Conservation (phyloP, 805 yeast genomes). For the Metschnikowia noctiluminum region DNA sequence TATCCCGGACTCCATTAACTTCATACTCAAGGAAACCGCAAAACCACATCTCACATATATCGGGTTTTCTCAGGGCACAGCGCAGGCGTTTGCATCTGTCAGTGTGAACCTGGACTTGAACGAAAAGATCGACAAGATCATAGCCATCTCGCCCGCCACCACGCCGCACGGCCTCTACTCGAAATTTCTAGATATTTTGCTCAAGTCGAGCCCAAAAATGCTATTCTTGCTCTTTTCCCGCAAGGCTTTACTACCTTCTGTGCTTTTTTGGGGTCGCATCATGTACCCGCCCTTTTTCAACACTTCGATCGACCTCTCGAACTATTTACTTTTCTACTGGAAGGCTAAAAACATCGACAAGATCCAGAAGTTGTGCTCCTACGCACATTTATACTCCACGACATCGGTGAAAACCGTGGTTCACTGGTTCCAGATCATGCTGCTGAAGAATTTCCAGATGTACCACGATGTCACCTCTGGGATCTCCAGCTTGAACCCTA, state of each 20-base stretch:
- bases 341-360: constrained; percentile 62
- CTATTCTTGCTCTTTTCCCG: constrained; percentile 71
- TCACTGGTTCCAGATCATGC: constrained; percentile 53
- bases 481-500: constrained; percentile 30
- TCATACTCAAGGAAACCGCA: constrained; percentile 53
- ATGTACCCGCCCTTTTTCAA: constrained; percentile 76
- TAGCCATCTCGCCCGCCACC: constrained; percentile 92
- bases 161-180: constrained; percentile 84
- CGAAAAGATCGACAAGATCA: constrained; percentile 49
- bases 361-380: constrained; percentile 73
- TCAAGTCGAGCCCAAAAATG: constrained; percentile 72
- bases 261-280: constrained; percentile 73
- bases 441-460: constrained; percentile 66
- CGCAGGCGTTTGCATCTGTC: constrained; percentile 85
- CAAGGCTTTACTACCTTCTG: constrained; percentile 70
- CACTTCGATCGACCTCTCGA: constrained; percentile 66
- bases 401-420: constrained; percentile 86
- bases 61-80: constrained; percentile 93
- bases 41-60: constrained; percentile 54
- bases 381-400: constrained; percentile 84
- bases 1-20: constrained; percentile 79
- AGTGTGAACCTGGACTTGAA: constrained; percentile 65
- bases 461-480: constrained; percentile 54
- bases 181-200: constrained; percentile 67
- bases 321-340: constrained; percentile 77